phyloP scores from a whole-genome alignment of 2,329 filamentous ascomycete species.

The Fusarium abutilonis region DNA sequence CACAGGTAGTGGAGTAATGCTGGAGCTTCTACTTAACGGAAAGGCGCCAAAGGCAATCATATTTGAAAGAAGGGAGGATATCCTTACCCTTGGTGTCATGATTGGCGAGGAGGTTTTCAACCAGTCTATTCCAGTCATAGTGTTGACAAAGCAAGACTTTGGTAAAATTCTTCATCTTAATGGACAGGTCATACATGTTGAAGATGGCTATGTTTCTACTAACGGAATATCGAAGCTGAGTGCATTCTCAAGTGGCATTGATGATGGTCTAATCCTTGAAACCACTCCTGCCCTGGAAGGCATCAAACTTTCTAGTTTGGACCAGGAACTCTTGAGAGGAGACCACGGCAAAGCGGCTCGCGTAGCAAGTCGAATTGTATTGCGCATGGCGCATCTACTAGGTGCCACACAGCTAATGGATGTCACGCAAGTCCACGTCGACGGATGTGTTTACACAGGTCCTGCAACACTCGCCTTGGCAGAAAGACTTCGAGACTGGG shows the following conservation, averaged over 20 bases:
- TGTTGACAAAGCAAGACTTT: conserved; percentile 37
- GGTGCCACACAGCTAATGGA: conserved; percentile 30
- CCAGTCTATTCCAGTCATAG: conserved; percentile 53
- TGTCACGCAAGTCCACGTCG: conserved; percentile 30
- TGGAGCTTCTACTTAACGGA: conserved; percentile 56
- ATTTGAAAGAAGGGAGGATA: conserved; percentile 55
- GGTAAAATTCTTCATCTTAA: conserved; percentile 6
- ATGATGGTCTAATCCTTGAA: conserved; percentile 11
- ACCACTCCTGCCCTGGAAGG: conserved; percentile 15
- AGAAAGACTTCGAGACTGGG: conserved; percentile 26
- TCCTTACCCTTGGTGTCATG: conserved; percentile 57
- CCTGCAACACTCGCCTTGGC: conserved; percentile 27
- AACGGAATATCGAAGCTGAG: background rate
- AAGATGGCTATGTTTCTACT: conserved; percentile 14
- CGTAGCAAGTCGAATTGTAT: conserved; percentile 24
- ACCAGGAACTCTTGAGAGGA: conserved; percentile 19
- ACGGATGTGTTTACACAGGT: conserved; percentile 43
- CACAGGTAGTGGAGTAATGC: conserved; percentile 56
- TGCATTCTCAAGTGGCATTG: background rate
- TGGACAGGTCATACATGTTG: conserved; percentile 15
- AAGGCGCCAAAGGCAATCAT: conserved; percentile 53
- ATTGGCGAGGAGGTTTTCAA: conserved; percentile 54
- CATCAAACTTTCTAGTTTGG: conserved; percentile 29
- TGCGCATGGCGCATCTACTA: conserved; percentile 29
- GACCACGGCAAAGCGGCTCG: conserved; percentile 24